A percentile compares a stretch with the other conserved stretches of the same genome.
Conservation (phyloP, 1,284 basidiomycete genomes). For the Calocybe gambosa region DNA sequence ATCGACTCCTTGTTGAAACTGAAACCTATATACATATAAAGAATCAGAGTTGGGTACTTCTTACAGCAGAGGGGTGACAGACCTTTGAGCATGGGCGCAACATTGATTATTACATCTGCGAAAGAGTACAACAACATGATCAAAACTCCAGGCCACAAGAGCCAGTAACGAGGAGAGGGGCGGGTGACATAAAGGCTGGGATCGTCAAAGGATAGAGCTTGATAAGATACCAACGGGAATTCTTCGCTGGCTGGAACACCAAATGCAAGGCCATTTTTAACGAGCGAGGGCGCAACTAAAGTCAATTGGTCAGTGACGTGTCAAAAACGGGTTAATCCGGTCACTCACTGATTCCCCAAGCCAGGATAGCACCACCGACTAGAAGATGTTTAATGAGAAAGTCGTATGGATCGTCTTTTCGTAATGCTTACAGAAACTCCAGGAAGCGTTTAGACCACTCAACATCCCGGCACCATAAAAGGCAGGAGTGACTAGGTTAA, state of each 20-base stretch:
- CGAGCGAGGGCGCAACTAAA: conserved; percentile 47
- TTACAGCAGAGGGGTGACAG: conserved; percentile 13
- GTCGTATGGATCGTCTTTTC: not conserved
- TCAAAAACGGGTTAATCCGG: conserved; percentile 17
- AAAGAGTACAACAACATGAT: conserved; percentile 49
- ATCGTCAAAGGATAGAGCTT: conserved; percentile 39
- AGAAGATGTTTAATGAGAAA: not conserved
- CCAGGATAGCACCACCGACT: conserved; percentile 51
- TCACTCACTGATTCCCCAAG: conserved; percentile 54
- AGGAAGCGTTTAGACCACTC: conserved; percentile 58
- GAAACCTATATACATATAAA: no score
- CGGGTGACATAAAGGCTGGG: conserved; percentile 31
- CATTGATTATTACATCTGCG: conserved; percentile 37
- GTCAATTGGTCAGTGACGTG: conserved; percentile 18
- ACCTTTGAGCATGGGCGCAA: conserved; percentile 27
- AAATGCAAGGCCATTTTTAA: conserved; percentile 47
- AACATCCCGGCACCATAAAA: conserved; percentile 68
- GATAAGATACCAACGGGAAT: conserved; percentile 39
- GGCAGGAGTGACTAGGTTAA: conserved; percentile 49
- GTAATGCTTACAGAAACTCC: conserved; percentile 46
- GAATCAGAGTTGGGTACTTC: no score
- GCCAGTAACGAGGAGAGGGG: conserved; percentile 64
- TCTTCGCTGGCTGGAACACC: conserved; percentile 34
- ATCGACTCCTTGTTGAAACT: not conserved
- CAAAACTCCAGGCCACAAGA: conserved; percentile 63